phyloP scores from a whole-genome alignment of 1,284 basidiomycete genomes.

The Polyporus tsugae region DNA sequence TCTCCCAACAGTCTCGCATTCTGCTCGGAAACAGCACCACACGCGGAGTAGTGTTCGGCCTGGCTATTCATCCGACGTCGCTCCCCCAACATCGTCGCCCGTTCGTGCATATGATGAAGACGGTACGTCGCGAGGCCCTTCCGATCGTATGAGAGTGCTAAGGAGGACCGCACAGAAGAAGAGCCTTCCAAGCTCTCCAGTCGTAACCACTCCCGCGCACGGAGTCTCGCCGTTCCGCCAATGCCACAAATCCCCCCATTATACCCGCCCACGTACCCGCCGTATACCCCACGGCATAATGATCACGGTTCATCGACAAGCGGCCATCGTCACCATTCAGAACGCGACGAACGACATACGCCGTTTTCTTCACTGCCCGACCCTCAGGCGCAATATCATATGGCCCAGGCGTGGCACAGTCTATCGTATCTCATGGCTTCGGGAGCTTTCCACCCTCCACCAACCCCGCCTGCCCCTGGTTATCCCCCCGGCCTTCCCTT shows the following conservation, averaged over 20 bases:
- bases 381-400: slow-evolving; percentile 45
- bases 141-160: slow-evolving; percentile 1
- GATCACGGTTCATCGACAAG: slow-evolving; percentile 16
- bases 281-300: slow-evolving; percentile 32
- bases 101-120: slow-evolving; percentile 25
- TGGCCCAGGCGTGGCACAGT: slow-evolving; percentile 47
- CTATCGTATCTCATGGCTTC: slow-evolving; percentile 41
- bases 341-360: slow-evolving; percentile 7
- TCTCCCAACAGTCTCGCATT: neutral
- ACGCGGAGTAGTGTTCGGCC: neutral
- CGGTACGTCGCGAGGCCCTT: slow-evolving; percentile 22
- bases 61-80: slow-evolving; percentile 26
- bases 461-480: slow-evolving; percentile 6
- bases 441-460: slow-evolving; percentile 31
- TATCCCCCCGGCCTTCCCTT: slow-evolving; percentile 21
- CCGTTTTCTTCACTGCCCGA: slow-evolving; percentile 31
- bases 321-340: neutral
- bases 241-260: slow-evolving; percentile 18
- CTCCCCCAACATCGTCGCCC: slow-evolving; percentile 24
- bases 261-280: slow-evolving; percentile 25
- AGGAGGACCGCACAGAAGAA: slow-evolving; percentile 16
- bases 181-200: neutral
- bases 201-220: slow-evolving; percentile 7
- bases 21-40: slow-evolving; percentile 1
- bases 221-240: slow-evolving; percentile 13